Evolutionary conservation across 2,329 filamentous ascomycete genomes (phyloP).

Genomic region (Fusarium sp.): DNA sequence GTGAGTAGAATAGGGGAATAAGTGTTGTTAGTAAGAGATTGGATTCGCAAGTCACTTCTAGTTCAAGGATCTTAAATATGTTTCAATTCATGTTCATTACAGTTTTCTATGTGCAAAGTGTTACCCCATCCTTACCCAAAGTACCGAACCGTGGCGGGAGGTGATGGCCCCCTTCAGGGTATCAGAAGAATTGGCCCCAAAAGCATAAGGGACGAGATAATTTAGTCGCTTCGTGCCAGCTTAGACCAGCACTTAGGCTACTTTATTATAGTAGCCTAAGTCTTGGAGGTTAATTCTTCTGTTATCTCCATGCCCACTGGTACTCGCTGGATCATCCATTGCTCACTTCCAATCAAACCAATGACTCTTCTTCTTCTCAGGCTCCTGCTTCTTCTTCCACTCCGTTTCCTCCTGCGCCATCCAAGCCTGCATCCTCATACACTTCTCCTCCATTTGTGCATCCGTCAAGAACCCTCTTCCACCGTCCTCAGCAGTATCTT

Average conservation of each 20-base stretch:
- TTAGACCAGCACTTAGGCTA: too few species aligned
- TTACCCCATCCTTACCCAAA: too few species aligned
- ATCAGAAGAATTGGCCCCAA: too few species aligned
- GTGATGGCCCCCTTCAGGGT: too few species aligned
- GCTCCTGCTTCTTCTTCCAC: conserved; percentile 42
- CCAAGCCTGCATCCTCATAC: conserved; percentile 49
- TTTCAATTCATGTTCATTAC: neutral
- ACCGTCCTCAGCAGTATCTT: conserved; percentile 56
- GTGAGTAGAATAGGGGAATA: neutral
- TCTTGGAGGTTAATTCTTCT: too few species aligned
- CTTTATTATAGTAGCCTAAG: too few species aligned
- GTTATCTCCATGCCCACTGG: too few species aligned
- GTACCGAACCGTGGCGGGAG: neutral
- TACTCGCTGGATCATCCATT: neutral
- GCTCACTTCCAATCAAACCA: conserved; percentile 41
- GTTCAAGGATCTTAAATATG: neutral
- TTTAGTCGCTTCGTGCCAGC: too few species aligned
- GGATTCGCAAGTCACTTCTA: neutral
- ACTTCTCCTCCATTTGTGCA: conserved; percentile 52
- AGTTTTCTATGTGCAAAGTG: neutral
- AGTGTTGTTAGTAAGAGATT: neutral
- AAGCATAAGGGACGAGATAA: too few species aligned
- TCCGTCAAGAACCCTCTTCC: conserved; percentile 54
- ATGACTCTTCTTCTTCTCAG: conserved; percentile 36
- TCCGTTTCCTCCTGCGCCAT: conserved; percentile 47